These are phyloP conservation scores for Erysimum cheiri DNA, from an alignment of 441 rosid genomes.

Conservation along the genomic window DNA sequence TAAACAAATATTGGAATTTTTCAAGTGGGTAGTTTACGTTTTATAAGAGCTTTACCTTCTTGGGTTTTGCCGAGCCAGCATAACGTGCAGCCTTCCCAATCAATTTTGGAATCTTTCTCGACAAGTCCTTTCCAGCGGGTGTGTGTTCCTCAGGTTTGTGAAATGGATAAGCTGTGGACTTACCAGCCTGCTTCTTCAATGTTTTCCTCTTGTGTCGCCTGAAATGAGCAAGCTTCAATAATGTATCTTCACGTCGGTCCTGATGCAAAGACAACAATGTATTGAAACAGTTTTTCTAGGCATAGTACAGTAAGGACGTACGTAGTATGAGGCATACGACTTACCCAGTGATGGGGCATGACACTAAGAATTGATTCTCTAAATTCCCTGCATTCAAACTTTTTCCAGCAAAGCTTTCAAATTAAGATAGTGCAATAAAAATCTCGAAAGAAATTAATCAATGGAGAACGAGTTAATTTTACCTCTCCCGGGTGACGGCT, in stretches of 20 bases:
- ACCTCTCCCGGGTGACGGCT: slow-evolving; percentile 97
- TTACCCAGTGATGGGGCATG: slow-evolving; percentile 99
- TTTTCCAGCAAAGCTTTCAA: slow-evolving; percentile 39
- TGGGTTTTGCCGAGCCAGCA: slow-evolving; percentile 89
- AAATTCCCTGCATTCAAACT: slow-evolving; percentile 98
- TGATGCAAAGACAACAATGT: slow-evolving; percentile 48
- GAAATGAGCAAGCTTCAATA: slow-evolving; percentile 82
- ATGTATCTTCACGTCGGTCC: slow-evolving; percentile 99
- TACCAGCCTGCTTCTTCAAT: slow-evolving; percentile 73
- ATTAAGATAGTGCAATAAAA: slow-evolving; percentile 2
- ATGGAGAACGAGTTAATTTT: slow-evolving; percentile 31
- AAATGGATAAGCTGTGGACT: slow-evolving; percentile 70
- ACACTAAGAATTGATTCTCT: slow-evolving; percentile 95
- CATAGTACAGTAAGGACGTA: slow-evolving; percentile 18
- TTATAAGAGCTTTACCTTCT: slow-evolving; percentile 65
- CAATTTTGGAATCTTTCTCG: slow-evolving; percentile 83
- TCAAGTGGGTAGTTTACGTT: neutral
- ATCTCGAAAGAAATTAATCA: slow-evolving; percentile 15
- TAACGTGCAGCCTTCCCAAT: slow-evolving; percentile 86
- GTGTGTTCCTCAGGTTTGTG: slow-evolving; percentile 97
- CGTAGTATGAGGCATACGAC: slow-evolving; percentile 25
- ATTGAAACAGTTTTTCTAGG: slow-evolving; percentile 16
- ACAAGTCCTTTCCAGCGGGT: slow-evolving; percentile 93
- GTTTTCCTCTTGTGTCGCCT: slow-evolving; percentile 91
- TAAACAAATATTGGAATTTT: slow-evolving; percentile 5